Evolutionary conservation across 1,139 yeast genomes (phyloP), one percentile per base, ranked within the genome.

Genomic region (Zygosaccharomyces sapae): DNA sequence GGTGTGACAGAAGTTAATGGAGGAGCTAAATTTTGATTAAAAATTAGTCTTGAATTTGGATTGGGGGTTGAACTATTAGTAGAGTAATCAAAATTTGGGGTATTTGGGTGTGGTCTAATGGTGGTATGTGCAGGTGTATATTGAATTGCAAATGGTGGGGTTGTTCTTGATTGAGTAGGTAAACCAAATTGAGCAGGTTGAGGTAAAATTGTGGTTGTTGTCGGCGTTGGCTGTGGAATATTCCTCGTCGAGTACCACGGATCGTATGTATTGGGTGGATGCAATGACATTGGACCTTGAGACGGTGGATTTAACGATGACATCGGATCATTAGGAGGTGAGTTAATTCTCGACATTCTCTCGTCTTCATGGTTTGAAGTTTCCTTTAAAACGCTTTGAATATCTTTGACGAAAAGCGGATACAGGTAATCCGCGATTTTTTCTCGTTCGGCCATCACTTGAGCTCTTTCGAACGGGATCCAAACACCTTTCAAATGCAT

Each of bases 401-500:
- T 87, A 66, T 88, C 95, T 56, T 86, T 79, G 43, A 87, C 96
- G 69, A 89, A 88, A 55, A 89, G 73, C 2, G 97, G 97, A 65
- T 87, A 89, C 56, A 89, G 75, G 57, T 83, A 68, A 63, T 88
- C 96, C 41, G 85, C 92, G 52, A 89, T 88, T 41, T 86, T 84
- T 68, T 89, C 96, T 57, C 87, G 75, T 68, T 86, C 89, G 31
- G 96, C 96, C 81, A 89, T 84, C 27, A 87, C 89, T 46, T 86
- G 73, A 1, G 97, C 97, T 46, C 97, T 75, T 57, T 90, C 97
- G 66, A 89, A 89, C 0, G 97, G 97, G 55, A 90, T 89, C 97
- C 97, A 90, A 41, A 90, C 97, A 45, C 97, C 97, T 70, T 90
- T 90, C 60, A 90, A 74, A 66, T 90, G 96, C 97, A 90, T 90